Evolutionary conservation across 208 protist genomes (phyloP).

Genomic region (Leishmania major): DNA sequence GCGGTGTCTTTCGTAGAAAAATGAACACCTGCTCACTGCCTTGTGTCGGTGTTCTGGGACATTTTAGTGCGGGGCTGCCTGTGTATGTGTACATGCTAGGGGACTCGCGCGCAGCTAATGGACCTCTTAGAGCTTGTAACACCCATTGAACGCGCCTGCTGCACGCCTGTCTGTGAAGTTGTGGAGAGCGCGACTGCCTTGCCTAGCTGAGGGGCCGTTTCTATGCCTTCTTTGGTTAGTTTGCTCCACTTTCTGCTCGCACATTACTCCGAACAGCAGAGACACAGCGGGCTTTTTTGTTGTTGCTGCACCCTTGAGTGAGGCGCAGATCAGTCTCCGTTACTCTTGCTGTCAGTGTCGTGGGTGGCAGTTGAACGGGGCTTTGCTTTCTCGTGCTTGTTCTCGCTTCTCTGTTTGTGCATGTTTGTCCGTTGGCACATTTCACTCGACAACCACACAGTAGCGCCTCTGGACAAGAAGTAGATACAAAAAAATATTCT

Average conservation of each 20-base stretch:
- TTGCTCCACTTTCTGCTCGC: neutral
- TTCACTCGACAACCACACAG: neutral
- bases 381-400: neutral
- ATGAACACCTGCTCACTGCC: neutral
- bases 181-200: no score
- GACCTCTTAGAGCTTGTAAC: neutral
- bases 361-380: neutral
- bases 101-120: neutral
- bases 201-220: neutral
- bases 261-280: neutral
- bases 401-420: neutral
- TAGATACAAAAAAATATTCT: neutral
- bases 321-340: neutral
- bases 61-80: neutral
- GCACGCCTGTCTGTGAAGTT: neutral
- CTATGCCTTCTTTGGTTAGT: neutral
- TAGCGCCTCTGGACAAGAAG: neutral
- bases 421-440: no score
- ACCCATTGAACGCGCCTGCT: neutral
- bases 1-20: neutral
- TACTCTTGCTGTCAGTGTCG: neutral
- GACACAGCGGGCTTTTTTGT: neutral
- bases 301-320: neutral
- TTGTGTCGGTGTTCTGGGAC: neutral
- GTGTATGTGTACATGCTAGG: neutral